Evolutionary conservation across 2,329 filamentous ascomycete species (phyloP).

Genomic region (Colletotrichum liaoningense): DNA sequence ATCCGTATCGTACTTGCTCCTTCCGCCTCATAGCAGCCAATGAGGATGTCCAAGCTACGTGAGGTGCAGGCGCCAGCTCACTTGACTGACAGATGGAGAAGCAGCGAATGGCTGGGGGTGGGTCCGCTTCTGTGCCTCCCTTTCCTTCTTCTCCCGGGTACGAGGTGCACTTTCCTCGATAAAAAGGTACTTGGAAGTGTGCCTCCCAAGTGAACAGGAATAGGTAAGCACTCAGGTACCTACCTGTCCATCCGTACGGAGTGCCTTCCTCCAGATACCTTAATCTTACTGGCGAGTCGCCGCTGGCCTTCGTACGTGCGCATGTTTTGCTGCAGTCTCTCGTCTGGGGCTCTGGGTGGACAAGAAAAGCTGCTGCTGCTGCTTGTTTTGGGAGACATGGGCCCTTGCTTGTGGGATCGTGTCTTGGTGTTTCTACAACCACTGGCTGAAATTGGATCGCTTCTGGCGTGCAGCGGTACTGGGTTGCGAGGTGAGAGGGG

Average conservation of each 20-base stretch:
- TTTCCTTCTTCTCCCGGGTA: neutral
- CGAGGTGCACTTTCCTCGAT: no score
- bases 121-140: neutral
- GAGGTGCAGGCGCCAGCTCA: neutral
- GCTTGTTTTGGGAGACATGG: conserved; percentile 25
- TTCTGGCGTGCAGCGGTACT: conserved; percentile 22
- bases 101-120: conserved; percentile 22
- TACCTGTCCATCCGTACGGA: no score
- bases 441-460: conserved; percentile 25
- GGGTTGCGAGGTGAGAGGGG: neutral
- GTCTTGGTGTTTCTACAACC: conserved; percentile 27
- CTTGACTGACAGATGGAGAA: neutral
- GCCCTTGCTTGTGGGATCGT: conserved; percentile 29
- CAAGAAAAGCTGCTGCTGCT: neutral
- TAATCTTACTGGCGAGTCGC: neutral
- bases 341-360: conserved; percentile 11
- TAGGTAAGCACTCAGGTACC: no score
- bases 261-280: neutral
- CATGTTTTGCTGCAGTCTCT: conserved; percentile 11
- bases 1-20: neutral
- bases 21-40: neutral
- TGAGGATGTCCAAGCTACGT: neutral
- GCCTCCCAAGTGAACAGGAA: no score
- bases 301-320: neutral
- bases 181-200: no score